A percentile compares a stretch with the other conserved stretches of the same genome.
Evolutionary conservation across 441 rosid genomes (phyloP).

Genomic region (Pelargonium cotyledonis): DNA sequence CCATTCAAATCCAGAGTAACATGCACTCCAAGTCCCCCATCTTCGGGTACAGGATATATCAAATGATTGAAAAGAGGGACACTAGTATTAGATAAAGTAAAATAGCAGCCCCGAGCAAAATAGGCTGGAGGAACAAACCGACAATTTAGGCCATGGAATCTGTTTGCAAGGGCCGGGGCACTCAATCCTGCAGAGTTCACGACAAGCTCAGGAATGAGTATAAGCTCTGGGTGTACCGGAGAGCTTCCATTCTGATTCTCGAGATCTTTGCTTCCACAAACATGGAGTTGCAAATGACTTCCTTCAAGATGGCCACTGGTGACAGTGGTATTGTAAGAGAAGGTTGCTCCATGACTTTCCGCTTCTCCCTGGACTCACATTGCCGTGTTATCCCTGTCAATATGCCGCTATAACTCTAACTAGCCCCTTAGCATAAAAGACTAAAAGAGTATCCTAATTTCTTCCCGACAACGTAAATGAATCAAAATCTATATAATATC

Average conservation of each 20-base stretch:
- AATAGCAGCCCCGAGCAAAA: constrained; percentile 87
- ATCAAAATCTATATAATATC: not conserved
- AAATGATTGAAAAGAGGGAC: constrained; percentile 51
- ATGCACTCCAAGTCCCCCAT: constrained; percentile 88
- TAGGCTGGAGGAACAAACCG: constrained; percentile 41
- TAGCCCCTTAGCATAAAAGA: not conserved
- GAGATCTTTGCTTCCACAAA: constrained; percentile 40
- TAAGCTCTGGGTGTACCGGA: constrained; percentile 39
- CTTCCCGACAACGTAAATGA: not conserved
- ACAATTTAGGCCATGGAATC: constrained; percentile 43
- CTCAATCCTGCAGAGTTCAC: constrained; percentile 83
- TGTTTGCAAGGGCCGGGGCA: constrained; percentile 58
- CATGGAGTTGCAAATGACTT: constrained; percentile 43
- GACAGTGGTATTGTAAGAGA: constrained; percentile 67
- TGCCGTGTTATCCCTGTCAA: constrained; percentile 24
- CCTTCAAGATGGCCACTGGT: constrained; percentile 54
- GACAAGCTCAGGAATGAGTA: constrained; percentile 55
- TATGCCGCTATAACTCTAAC: constrained; percentile 21
- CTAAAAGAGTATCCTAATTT: no score
- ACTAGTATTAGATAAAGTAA: constrained; percentile 45
- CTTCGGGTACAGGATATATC: constrained; percentile 85
- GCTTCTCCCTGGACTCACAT: constrained; percentile 76
- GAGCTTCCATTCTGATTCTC: constrained; percentile 33
- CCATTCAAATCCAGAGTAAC: constrained; percentile 84
- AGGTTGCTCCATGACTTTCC: constrained; percentile 49